Conservation (phyloP, 2,329 filamentous ascomycete genomes). For the Diaporthe citriasiana region DNA sequence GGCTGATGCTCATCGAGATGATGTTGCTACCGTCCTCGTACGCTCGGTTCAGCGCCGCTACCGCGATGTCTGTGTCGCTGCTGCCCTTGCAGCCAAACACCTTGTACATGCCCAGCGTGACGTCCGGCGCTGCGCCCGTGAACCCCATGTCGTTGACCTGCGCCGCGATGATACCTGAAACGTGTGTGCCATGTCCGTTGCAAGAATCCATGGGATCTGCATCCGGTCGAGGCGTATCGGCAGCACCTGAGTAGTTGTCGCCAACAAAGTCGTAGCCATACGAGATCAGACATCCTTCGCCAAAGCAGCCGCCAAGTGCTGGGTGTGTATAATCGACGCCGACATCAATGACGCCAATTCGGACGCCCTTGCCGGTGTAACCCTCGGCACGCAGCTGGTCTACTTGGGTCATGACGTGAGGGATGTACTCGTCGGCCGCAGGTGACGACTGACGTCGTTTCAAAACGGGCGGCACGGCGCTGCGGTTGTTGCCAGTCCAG, state of each 20-base stretch:
- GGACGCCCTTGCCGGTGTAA: neutral
- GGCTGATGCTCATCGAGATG: slow-evolving; percentile 19
- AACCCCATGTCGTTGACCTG: neutral
- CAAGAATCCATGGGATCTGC: neutral
- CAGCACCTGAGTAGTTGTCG: neutral
- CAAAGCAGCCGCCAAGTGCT: slow-evolving; percentile 57
- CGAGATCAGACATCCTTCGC: slow-evolving; percentile 38
- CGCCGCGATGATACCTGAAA: neutral
- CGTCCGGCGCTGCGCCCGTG: slow-evolving; percentile 4
- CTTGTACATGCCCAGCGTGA: slow-evolving; percentile 8
- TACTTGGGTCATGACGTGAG: neutral
- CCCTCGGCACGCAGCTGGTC: slow-evolving; percentile 9
- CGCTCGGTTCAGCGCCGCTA: slow-evolving; percentile 11
- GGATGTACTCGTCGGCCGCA: neutral
- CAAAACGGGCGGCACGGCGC: slow-evolving; percentile 1
- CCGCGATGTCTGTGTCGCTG: neutral
- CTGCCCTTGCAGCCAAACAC: slow-evolving; percentile 1
- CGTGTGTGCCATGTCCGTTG: neutral
- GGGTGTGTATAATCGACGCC: slow-evolving; percentile 57
- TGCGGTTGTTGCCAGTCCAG: slow-evolving; percentile 14
- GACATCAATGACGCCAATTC: slow-evolving; percentile 48
- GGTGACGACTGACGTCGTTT: neutral
- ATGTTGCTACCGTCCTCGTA: neutral
- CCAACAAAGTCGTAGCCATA: slow-evolving; percentile 20
- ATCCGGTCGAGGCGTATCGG: neutral